Evolutionary conservation across 306 rosid genomes (phyloP), one percentile per base, ranked within the genome.

Genomic region (Lathyrus tuberosus): DNA sequence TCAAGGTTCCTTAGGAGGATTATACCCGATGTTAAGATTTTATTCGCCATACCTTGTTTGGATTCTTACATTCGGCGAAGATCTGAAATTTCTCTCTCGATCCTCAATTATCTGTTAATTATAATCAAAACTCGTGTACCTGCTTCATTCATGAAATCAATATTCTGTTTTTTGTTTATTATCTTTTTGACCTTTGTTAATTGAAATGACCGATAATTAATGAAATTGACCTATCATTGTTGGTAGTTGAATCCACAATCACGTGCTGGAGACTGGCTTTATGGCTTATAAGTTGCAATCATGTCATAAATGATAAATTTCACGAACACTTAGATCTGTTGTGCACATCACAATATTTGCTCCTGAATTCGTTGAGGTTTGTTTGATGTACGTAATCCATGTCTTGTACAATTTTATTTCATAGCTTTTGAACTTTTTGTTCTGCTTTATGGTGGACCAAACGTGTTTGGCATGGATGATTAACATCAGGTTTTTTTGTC

Each of bases 51-150:
- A 20, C 57, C 71, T 51, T 51, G 14, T 47, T 70, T 44, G n/a
- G 40, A n/a, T 53, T 42, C 9, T 44, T 38, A 35, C 62, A 5
- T 77, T 72, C 22, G 30, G 7, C 4, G 30, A 26, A 26, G 79
- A 79, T 73, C 79, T 62, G 57, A 18, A 74, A 5, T 69, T 69
- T 69, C 1, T 20, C 9, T 67, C 6, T 67, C 24, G 16, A 61
- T 28, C 31, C 1, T 28, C 1, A 17, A 35, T 57, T 78, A 11
- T 72, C 5, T 3, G 11, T 31, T 2, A 65, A 7, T 64, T 65
- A 35, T 6, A 1, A 70, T 22, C 35, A 30, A 26, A 58, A 6
- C 9, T 77, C 66, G 5, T 30, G 14, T 60, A 52, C 1, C 14
- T 16, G 47, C 69, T 12, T 67, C 42, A 20, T 33, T 56, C 62